Base-by-base conservation (phyloP, 2,329 filamentous ascomycete species). In the Elsinoe perseae region DNA sequence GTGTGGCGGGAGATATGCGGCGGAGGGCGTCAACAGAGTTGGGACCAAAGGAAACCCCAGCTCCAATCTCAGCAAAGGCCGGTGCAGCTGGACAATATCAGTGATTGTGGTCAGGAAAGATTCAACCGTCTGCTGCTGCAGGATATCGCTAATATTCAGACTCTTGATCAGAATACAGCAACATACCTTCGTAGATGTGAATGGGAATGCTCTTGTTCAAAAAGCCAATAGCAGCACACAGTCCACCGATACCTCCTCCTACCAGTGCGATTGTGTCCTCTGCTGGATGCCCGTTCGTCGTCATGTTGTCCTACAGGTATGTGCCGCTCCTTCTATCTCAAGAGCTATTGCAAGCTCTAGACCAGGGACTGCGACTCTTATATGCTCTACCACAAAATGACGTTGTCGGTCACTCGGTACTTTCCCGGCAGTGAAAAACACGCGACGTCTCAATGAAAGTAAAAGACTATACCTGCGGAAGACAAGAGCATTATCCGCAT, bases 231-330 rank as follows among this genome's bases (percentile, higher is more conserved):
- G 78, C 77, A 7, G 82, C 74, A 12, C 70, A 70, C 8, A 83
- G 70, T 16, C 81, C 80, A 30, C 75, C 77, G 57, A 84, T 81
- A 30, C 80, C 81, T 20, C 79, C 80, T 54, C 80, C 81, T 14
- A 82, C 70, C 36, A 83, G 77, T 56, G 80, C 78, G 58, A 82
- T 68, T 54, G 70, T 71, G 66, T 75, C 38, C 14, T 44, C 48
- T 25, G 16, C 16, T 23, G 28, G 30, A 36, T 28, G 32, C 23
- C 28, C 28, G 30, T 52, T 38, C 10, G 28, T 52, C 32, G 48
- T 20, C 48, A 52, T 52, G 16, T 9, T 36, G 32, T 36, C 32
- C 20, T 14, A 30, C 18, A 21, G 16, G 18, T 50, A 8, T 30
- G 6, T 4, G 6, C 1, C 21, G n/a, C 40, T 44, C 16, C n/a